Evolutionary conservation across 192 early-diverging fungal species (phyloP), one percentile per base, ranked within the genome.

Genomic region (Linnemannia schmuckeri): DNA sequence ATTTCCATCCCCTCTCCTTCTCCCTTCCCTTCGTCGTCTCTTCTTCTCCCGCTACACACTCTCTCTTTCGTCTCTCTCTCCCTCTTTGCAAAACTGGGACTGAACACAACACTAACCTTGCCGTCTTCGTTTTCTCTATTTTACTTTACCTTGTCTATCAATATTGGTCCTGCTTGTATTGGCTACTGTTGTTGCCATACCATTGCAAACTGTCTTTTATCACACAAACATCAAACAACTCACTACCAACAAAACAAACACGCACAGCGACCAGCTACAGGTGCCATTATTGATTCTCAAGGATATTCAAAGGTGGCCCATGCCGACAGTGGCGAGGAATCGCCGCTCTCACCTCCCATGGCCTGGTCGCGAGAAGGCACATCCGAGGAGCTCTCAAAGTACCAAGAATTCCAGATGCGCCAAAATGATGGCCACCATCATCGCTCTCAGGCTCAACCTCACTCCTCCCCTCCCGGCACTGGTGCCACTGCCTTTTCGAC

Each of bases 291-390:
- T n/a, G 71, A 73, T 63, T 69, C 73, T 15, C 75, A 82, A 27
- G 44, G 70, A n/a, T 74, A 30, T 46, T 42, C 55, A 55, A 83
- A 83, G 61, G 57, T 72, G 5, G 61, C 55, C 44, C 76, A 61
- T 49, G 27, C 82, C 30, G 61, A 42, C 57, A 35, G 54, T 27
- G 76, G 63, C 27, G 80, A 87, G 20, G 76, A 78, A 6, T 87
- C 85, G 8, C 85, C 85, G 17, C 72, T 81, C 4, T 87, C 85
- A 2, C 85, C 85, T 1, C 76, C 76, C 6, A 81, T 81, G 85
- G 78, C 85, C 35, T 78, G 85, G 79, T 81, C 85, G 33, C 41
- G 85, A 52, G 85, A 87, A 78, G 85, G 85, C 47, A 87, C 85
- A 3, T 47, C 42, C n/a, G 85, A 87, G 18, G 85, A 81, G 47